phyloP scores from a whole-genome alignment of 2,329 filamentous ascomycete species.

The Chrysoporthe austroafricana region DNA sequence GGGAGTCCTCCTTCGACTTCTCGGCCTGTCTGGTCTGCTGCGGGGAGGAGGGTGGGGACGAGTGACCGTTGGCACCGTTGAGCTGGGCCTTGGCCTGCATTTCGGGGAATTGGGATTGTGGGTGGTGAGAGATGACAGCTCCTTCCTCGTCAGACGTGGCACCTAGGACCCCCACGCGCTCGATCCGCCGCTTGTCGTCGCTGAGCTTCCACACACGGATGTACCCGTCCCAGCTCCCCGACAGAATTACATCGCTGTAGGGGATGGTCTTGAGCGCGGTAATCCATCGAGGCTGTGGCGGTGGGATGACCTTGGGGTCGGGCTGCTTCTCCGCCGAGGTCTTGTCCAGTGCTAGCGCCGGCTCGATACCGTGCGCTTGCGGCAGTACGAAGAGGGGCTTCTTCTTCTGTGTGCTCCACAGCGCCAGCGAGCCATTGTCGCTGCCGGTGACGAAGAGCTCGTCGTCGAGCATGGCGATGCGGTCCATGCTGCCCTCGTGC shows the following conservation, averaged over 20 bases:
- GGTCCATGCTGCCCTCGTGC: conserved; percentile 86
- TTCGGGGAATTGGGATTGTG: conserved; percentile 26
- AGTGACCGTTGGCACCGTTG: conserved; percentile 31
- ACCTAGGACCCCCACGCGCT: conserved; percentile 71
- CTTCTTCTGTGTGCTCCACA: conserved; percentile 94
- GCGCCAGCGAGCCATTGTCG: conserved; percentile 83
- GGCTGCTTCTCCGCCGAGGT: conserved; percentile 74
- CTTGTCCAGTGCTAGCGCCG: conserved; percentile 66
- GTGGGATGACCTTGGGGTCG: conserved; percentile 60
- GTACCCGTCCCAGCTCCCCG: conserved; percentile 91
- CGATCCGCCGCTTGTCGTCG: conserved; percentile 79
- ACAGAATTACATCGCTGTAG: conserved; percentile 87
- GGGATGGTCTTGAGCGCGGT: conserved; percentile 86
- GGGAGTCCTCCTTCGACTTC: conserved; percentile 26
- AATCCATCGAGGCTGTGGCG: conserved; percentile 80
- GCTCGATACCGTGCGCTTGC: conserved; percentile 84
- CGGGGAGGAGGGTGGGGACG: neutral
- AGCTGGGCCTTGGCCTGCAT: conserved; percentile 31
- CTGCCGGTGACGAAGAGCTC: conserved; percentile 90
- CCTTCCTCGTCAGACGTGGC: conserved; percentile 32
- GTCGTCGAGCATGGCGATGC: conserved; percentile 86
- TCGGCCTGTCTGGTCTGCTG: conserved; percentile 12
- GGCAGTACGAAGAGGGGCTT: conserved; percentile 83
- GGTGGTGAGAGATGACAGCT: conserved; percentile 26
- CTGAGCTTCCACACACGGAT: conserved; percentile 84